Percentiles rank a stretch among this genome's conserved stretches.
phyloP scores from a whole-genome alignment of 139 green algal genomes.

The Haematococcus sp. region DNA sequence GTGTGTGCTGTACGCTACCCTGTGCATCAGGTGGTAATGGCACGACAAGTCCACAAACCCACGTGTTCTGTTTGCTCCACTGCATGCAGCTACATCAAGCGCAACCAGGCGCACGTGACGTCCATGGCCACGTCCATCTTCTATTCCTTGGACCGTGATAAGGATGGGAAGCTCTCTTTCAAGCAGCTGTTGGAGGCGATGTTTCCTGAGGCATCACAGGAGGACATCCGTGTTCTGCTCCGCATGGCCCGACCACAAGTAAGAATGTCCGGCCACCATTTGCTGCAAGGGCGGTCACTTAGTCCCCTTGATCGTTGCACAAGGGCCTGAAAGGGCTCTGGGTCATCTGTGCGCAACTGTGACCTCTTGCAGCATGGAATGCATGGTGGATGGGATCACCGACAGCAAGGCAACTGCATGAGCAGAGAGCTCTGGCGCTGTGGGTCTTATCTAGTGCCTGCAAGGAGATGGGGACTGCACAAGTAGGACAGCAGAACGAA shows the following conservation, averaged over 20 bases:
- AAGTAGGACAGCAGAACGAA: too few species aligned
- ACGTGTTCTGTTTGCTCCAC: neutral
- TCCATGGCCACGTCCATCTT: slow-evolving; percentile 13
- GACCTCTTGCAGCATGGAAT: too few species aligned
- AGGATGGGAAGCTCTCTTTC: neutral
- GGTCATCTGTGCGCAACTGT: too few species aligned
- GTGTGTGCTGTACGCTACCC: too few species aligned
- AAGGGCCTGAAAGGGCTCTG: too few species aligned
- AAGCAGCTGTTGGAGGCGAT: slow-evolving; percentile 2
- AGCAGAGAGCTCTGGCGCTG: too few species aligned
- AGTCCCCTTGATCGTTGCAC: too few species aligned
- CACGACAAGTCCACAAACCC: neutral
- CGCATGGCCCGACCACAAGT: slow-evolving; percentile 1
- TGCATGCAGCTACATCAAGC: slow-evolving; percentile 4
- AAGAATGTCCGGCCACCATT: neutral
- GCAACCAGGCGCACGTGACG: neutral
- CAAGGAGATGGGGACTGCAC: too few species aligned
- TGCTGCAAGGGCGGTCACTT: too few species aligned
- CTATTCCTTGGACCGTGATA: slow-evolving; percentile 2
- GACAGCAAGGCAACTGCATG: too few species aligned
- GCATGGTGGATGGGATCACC: too few species aligned
- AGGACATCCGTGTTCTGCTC: neutral
- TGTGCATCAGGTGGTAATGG: neutral
- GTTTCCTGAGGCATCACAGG: slow-evolving; percentile 2
- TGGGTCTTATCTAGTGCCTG: too few species aligned